These are phyloP conservation scores for Ceratocystis destructans DNA, from an alignment of 2,329 filamentous ascomycete species.

Conservation along the genomic window DNA sequence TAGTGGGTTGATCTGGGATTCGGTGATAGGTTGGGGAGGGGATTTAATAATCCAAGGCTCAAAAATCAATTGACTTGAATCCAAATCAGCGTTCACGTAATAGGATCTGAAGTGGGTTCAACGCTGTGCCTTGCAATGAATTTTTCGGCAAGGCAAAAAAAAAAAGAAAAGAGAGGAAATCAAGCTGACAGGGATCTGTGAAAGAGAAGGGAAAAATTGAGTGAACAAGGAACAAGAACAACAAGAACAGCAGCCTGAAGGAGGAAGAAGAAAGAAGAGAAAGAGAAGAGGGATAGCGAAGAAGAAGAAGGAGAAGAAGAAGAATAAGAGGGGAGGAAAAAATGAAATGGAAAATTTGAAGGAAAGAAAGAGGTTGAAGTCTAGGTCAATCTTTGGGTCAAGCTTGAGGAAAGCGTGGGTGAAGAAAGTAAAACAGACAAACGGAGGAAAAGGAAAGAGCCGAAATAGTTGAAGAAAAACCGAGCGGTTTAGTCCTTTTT, in stretches of 20 bases:
- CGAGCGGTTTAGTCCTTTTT: neutral
- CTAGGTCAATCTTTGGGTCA: neutral
- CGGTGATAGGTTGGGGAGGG: neutral
- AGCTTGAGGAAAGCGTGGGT: neutral
- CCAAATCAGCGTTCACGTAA: constrained; percentile 7
- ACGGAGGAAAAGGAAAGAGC: constrained; percentile 4
- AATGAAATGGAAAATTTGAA: neutral
- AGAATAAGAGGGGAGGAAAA: neutral
- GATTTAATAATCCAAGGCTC: constrained; percentile 10
- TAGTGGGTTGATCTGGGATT: constrained; percentile 8
- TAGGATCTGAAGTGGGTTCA: constrained; percentile 2
- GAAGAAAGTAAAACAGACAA: neutral
- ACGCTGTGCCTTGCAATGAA: constrained; percentile 2
- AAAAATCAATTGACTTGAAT: constrained; percentile 12
- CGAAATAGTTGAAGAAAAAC: neutral
- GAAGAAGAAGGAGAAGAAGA: neutral
- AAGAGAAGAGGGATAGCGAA: neutral
- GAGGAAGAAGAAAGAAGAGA: neutral
- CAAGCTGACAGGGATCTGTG: constrained; percentile 3
- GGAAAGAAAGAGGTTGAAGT: neutral
- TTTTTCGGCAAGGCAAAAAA: constrained; percentile 10
- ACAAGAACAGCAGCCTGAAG: neutral
- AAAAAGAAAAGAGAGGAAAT: constrained; percentile 1
- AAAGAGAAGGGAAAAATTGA: neutral
- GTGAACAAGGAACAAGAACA: neutral